Evolutionary conservation across 2,329 filamentous ascomycete species (phyloP).

Genomic region (Lachnellula subtilissima): DNA sequence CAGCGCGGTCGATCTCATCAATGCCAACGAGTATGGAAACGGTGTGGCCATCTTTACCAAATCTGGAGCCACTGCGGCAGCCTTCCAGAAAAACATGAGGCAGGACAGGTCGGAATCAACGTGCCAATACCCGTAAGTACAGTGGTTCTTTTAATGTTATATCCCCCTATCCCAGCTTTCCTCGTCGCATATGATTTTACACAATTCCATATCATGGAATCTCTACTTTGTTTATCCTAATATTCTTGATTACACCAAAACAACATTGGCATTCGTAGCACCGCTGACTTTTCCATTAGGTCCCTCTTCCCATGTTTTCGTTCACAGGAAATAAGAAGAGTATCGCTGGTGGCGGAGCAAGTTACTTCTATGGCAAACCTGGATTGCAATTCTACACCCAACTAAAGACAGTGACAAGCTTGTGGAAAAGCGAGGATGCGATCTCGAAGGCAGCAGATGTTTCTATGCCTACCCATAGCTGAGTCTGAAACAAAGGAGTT

Average conservation of each 20-base stretch:
- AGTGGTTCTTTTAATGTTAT: background rate
- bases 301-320: constrained; percentile 66
- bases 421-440: constrained; percentile 85
- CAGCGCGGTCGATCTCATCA: constrained; percentile 76
- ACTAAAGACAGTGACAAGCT: constrained; percentile 90
- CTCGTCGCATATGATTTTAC: too few relatives aligned
- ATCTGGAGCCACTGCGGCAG: constrained; percentile 69
- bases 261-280: too few relatives aligned
- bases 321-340: constrained; percentile 82
- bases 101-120: constrained; percentile 82
- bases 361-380: constrained; percentile 91
- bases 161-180: constrained; percentile 6
- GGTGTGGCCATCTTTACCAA: constrained; percentile 80
- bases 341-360: constrained; percentile 85
- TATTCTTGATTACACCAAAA: too few relatives aligned
- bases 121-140: constrained; percentile 54
- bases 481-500: background rate
- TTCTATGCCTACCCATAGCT: constrained; percentile 70
- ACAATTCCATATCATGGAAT: too few relatives aligned
- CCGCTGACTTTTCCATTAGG: constrained; percentile 22
- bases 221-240: too few relatives aligned
- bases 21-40: constrained; percentile 82
- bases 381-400: constrained; percentile 95
- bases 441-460: constrained; percentile 80
- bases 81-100: constrained; percentile 79